These are phyloP conservation scores for Arachis monticola DNA, from an alignment of 331 rosid genomes.

Conservation along the genomic window DNA sequence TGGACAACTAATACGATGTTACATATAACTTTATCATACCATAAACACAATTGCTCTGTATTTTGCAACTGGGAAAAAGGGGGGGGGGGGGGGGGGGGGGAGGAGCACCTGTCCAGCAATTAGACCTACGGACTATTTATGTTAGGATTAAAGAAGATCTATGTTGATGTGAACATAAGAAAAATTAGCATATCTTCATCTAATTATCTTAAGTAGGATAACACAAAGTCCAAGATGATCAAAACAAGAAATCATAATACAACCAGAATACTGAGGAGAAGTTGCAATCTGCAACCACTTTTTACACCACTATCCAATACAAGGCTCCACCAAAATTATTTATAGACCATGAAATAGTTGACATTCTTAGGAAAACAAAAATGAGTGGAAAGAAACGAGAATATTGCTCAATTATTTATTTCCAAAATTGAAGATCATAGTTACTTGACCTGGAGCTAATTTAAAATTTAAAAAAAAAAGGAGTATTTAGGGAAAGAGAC, in stretches of 20 bases:
- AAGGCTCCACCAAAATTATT: constrained; percentile 9
- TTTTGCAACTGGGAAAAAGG: background rate
- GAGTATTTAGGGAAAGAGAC: constrained; percentile 5
- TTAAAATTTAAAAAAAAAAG: background rate
- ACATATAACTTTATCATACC: background rate
- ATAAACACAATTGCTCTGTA: background rate
- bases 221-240: constrained; percentile 18
- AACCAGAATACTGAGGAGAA: constrained; percentile 16
- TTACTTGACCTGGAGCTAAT: background rate
- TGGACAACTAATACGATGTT: background rate
- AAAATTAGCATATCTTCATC: constrained; percentile 7
- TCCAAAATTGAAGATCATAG: background rate
- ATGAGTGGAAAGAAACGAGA: background rate
- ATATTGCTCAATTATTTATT: constrained; percentile 5
- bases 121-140: constrained; percentile 1
- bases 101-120: constrained; percentile 13
- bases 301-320: constrained; percentile 3
- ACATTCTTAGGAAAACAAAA: background rate
- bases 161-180: background rate
- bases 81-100: too few relatives aligned
- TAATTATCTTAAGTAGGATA: background rate
- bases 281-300: constrained; percentile 19
- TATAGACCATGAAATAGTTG: constrained; percentile 22
- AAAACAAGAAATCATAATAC: background rate
- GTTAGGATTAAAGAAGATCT: too few relatives aligned